Percentiles rank a stretch among this genome's conserved stretches.
Evolutionary conservation across 192 early-diverging fungal genomes (phyloP).

Genomic region (Backusella luteola): DNA sequence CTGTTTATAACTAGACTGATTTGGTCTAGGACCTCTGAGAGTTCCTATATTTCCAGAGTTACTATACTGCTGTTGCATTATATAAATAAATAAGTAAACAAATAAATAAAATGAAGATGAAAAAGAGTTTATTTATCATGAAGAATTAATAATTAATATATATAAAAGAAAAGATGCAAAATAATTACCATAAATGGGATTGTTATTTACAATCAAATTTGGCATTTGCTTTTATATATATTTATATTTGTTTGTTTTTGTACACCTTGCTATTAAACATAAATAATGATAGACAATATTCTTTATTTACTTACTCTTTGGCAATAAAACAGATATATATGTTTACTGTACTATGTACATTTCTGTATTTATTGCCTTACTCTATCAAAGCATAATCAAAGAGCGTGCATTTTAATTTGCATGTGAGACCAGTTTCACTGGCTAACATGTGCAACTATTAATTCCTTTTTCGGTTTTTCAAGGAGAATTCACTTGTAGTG

Average conservation of each 20-base stretch:
- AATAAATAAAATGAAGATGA: not conserved
- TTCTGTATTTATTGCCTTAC: not conserved
- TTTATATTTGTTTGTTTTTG: not conserved
- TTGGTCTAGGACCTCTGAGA: constrained; percentile 4
- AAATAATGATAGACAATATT: not conserved
- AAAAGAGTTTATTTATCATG: not conserved
- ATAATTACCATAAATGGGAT: not conserved
- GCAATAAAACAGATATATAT: no score
- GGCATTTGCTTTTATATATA: not conserved
- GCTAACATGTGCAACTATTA: not conserved
- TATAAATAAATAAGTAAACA: not conserved
- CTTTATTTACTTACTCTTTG: not conserved
- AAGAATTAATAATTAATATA: not conserved
- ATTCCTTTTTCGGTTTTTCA: not conserved
- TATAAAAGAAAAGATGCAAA: not conserved
- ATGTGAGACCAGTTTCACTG: not conserved
- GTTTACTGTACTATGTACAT: not conserved
- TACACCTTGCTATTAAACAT: not conserved
- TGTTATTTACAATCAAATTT: constrained; percentile 1
- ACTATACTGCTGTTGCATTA: not conserved
- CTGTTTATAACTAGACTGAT: not conserved
- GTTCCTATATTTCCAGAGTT: not conserved
- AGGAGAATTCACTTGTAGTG: not conserved
- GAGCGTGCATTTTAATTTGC: not conserved
- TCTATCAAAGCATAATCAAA: not conserved